A percentile compares a stretch with the other conserved stretches of the same genome.
These are phyloP conservation scores for Euphorbia corollata DNA, from an alignment of 441 rosid genomes.

Conservation along the genomic window DNA sequence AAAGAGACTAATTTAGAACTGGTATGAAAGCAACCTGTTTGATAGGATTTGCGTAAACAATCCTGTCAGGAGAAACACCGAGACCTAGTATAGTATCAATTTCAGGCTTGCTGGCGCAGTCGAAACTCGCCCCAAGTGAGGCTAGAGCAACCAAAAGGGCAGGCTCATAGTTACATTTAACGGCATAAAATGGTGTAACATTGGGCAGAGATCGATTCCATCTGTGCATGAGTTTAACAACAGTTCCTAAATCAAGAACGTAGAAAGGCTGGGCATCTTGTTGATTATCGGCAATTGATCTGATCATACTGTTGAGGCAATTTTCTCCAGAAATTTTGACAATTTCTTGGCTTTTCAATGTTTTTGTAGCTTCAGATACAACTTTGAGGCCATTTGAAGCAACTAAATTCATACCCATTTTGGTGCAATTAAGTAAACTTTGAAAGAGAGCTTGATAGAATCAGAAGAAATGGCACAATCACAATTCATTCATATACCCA, in stretches of 20 bases:
- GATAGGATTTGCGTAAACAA: slow-evolving; percentile 20
- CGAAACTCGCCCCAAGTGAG: slow-evolving; percentile 8
- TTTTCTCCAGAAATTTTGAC: not conserved
- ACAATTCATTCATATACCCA: no score
- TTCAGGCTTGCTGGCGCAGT: slow-evolving; percentile 11
- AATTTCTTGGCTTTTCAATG: slow-evolving; percentile 3
- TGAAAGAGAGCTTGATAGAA: no score
- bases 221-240: not conserved
- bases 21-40: no score
- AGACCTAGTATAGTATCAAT: slow-evolving; percentile 15
- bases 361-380: slow-evolving; percentile 2
- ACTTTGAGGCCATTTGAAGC: no score
- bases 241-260: slow-evolving; percentile 13
- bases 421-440: no score
- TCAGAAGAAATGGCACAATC: no score
- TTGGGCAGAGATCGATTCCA: slow-evolving; percentile 10
- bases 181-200: slow-evolving; percentile 16
- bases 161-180: slow-evolving; percentile 14
- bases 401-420: no score
- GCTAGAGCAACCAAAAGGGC: slow-evolving; percentile 13
- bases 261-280: slow-evolving; percentile 13
- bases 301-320: not conserved
- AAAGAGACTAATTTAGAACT: no score
- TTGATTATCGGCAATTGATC: slow-evolving; percentile 2
- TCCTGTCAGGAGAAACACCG: slow-evolving; percentile 16